Evolutionary conservation across 805 yeast genomes (phyloP).

Genomic region (Candida nitratophila): DNA sequence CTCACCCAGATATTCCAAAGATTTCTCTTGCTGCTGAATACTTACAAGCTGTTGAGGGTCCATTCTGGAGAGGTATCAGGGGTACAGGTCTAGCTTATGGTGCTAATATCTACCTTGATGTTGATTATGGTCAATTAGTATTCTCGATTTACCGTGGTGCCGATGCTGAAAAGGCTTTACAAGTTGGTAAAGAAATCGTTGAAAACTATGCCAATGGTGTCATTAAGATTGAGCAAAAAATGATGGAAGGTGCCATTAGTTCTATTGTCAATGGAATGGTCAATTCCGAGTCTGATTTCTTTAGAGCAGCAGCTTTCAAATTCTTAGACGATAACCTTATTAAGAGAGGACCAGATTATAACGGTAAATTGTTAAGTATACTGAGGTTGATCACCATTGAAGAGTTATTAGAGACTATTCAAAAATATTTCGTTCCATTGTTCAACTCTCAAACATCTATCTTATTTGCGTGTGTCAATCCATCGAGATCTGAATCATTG

Average conservation of each 20-base stretch:
- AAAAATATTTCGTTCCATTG: constrained; percentile 55
- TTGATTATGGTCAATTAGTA: constrained; percentile 61
- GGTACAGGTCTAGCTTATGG: constrained; percentile 95
- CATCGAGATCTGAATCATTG: constrained; percentile 46
- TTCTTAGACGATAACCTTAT: constrained; percentile 60
- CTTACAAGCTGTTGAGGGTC: constrained; percentile 87
- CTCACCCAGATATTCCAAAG: constrained; percentile 57
- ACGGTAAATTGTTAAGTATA: constrained; percentile 41
- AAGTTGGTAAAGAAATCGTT: constrained; percentile 60
- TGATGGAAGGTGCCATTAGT: constrained; percentile 69
- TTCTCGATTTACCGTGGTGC: constrained; percentile 77
- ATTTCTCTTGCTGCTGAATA: constrained; percentile 69
- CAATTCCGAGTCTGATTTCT: constrained; percentile 54
- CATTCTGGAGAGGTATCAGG: constrained; percentile 92
- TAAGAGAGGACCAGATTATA: constrained; percentile 65
- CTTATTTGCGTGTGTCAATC: constrained; percentile 69
- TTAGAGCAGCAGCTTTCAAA: constrained; percentile 58
- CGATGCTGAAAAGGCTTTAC: constrained; percentile 58
- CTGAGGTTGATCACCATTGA: constrained; percentile 46
- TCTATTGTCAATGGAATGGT: constrained; percentile 70
- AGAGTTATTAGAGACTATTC: constrained; percentile 43
- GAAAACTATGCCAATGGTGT: constrained; percentile 50
- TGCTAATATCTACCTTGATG: constrained; percentile 49
- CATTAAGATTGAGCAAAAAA: constrained; percentile 45
- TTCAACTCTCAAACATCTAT: constrained; percentile 52